Evolutionary conservation across 1,139 yeast genomes (phyloP), one percentile per base, ranked within the genome.

Genomic region (Yamadazyma oceani): DNA sequence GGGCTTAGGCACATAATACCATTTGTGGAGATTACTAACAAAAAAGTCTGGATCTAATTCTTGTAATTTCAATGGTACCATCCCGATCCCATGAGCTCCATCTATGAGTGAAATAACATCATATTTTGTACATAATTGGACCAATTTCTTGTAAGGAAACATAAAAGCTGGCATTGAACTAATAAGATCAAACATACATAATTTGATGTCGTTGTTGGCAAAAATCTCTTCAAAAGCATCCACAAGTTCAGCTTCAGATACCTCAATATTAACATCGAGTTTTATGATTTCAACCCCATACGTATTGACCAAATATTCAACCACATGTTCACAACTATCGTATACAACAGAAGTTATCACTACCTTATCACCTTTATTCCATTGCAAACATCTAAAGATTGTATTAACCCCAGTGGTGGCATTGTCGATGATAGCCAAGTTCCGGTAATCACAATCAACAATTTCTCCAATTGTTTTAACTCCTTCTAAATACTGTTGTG

Each of bases 21-120:
- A 84, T 53, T 85, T 85, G 65, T 85, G 90, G 24, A 82, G 61
- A 51, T 83, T 84, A 28, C 84, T 62, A 12, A 75, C 70, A 50
- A 70, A 75, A 53, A 80, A 83, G 51, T 82, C 89, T 0, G 90
- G 87, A 36, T 67, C 53, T 15, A 76, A 58, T 2, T 54, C 50
- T 0, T 53, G 50, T 36, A 82, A 53, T 40, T 76, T 66, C 16
- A 82, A 46, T 9, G 55, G 53, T 9, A 79, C 50, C 37, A 78
- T 59, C 0, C 92, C 92, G 26, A 78, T 66, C 1, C 80, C 75
- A 54, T 85, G 92, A 3, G 92, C 89, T 10, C 84, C 92, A 53
- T 85, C 94, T 23, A 85, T 69, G 31, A 81, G 58, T 2, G 87
- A 77, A 32, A 80, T 48, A 5, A 78, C 75, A 8, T 60, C 58